Percentiles rank a stretch among this genome's conserved stretches.
Conservation (phyloP, 2,329 filamentous ascomycete genomes). For the Trichophyton benhamiae region DNA sequence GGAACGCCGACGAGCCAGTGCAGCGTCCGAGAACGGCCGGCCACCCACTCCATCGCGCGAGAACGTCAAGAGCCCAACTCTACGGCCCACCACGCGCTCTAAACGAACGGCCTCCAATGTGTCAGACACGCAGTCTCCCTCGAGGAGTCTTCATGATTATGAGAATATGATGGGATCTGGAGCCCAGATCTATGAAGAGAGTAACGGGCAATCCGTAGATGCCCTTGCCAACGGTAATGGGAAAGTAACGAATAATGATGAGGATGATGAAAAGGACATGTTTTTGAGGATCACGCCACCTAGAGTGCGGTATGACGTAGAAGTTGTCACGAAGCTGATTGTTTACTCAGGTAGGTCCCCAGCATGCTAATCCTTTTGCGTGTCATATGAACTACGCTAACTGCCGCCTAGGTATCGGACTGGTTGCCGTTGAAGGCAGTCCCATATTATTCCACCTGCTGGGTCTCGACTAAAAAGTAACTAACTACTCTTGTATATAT, state of each 20-base stretch:
- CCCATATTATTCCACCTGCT: conserved; percentile 59
- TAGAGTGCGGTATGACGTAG: conserved; percentile 91
- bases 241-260: conserved; percentile 9
- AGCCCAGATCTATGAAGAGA: conserved; percentile 30
- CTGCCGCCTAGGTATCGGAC: conserved; percentile 55
- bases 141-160: conserved; percentile 47
- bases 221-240: conserved; percentile 14
- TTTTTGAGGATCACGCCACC: conserved; percentile 76
- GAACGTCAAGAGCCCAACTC: neutral
- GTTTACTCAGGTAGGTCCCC: conserved; percentile 68
- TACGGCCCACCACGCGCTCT: neutral
- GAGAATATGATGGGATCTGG: conserved; percentile 65
- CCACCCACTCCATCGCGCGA: conserved; percentile 16
- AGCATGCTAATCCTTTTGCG: neutral
- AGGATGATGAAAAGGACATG: conserved; percentile 58
- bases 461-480: conserved; percentile 25
- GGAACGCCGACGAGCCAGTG: conserved; percentile 49
- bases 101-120: neutral
- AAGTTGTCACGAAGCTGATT: conserved; percentile 91
- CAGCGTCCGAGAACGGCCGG: conserved; percentile 23
- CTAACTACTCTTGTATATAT: neutral
- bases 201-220: conserved; percentile 21
- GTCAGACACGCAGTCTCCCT: conserved; percentile 15
- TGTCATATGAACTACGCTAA: conserved; percentile 8
- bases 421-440: conserved; percentile 64